Base-by-base conservation (phyloP, 1,284 basidiomycete species). In the Pulveroboletus sp. region DNA sequence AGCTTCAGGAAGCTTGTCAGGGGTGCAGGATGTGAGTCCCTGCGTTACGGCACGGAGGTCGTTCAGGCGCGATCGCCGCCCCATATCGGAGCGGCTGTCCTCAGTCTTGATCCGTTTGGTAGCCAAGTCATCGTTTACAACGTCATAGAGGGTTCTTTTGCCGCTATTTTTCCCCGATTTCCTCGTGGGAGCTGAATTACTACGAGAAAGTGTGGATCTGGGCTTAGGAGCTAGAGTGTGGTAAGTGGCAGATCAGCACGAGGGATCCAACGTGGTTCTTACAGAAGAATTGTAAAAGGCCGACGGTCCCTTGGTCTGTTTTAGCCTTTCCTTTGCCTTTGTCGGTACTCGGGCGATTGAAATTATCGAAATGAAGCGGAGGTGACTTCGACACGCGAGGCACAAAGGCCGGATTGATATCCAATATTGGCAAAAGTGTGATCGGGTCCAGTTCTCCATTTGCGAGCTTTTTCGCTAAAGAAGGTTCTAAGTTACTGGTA, bases 391-490 rank as follows among this genome's bases (percentile, higher is more conserved):
- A 62, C 62, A 62, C 65, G 72, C 78, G 79, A 49, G 89, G 88
- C 38, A 75, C 70, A 67, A 81, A 94, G 11, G 74, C 71, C 12
- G 91, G 88, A 73, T 92, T 90, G 67, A 91, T 89, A 68, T 96
- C 94, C 38, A 81, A 74, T 78, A 97, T 93, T 2, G 86, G 83
- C 44, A 81, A 67, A 28, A 83, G 77, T 11, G 86, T 87, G 50
- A 89, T 83, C 4, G 96, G 96, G 72, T 94, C 89, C 31, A 86
- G 70, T 58, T 92, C 84, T 3, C 96, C 96, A 26, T 73, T 62
- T 1, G 94, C 93, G 39, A 98, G 78, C 40, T 79, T 78, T 67
- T 80, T 81, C 40, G 88, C 88, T 31, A 89, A 60, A 33, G 71
- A 68, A 50, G 82, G 74, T 43, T 84, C 84, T 46, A 91, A 72